Base-by-base conservation (phyloP, 129 eudicot genomes). In the Cynara cardunculus region DNA sequence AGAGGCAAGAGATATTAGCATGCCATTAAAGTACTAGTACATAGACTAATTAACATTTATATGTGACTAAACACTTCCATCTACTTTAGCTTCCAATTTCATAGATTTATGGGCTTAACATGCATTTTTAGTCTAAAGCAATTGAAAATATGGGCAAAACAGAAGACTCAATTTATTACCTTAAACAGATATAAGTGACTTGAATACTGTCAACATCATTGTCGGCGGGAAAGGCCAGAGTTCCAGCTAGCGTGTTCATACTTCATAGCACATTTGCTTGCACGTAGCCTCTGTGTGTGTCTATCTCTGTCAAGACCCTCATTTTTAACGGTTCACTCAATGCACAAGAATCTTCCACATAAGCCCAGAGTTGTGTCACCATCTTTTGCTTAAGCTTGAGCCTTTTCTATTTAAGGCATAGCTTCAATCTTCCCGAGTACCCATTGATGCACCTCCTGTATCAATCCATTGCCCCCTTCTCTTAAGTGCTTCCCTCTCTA, bases 281-380 rank as follows among this genome's bases (percentile, higher is more conserved):
- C 93, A 89, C 85, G 88, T 88, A 77, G 80, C 81, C 84, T 89
- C 72, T 49, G 84, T 80, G 75, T 49, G 83, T 80, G 87, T 89
- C 84, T 76, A 61, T 78, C 84, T 22, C 37, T 34, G 62, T 31
- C 25, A 62, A 53, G 24, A 25, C 64, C 32, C 74, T 75, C 81
- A 84, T 26, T 86, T 53, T 81, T 25, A 84, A 77, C 73, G 73
- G 82, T 87, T 85, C 78, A 86, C 91, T 82, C 83, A 80, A 71
- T 79, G 39, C 71, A 76, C 83, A 77, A 56, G 26, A 77, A 37
- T 62, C 80, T 71, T 83, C 87, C 92, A 83, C 79, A 84, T 71
- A 78, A 71, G 80, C 76, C 65, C 78, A 78, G 62, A 26, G 34
- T 25, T 72, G 65, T 74, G 85, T 87, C 84, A 85, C 78, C 85